Conservation (phyloP, 2,329 filamentous ascomycete species). For the Nemania abortiva region DNA sequence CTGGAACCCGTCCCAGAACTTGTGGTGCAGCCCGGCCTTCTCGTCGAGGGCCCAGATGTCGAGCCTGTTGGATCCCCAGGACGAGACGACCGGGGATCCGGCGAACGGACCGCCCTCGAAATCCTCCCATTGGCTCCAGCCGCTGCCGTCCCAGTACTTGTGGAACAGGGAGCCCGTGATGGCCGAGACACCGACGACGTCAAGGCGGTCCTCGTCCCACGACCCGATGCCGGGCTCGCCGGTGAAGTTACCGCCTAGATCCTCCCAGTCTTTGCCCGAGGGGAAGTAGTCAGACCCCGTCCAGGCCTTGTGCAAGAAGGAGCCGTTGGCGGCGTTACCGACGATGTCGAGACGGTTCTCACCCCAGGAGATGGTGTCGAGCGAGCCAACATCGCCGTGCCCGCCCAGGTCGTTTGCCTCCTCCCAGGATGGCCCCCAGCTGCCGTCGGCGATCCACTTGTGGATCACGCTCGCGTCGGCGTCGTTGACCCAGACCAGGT, state of each 20-base stretch:
- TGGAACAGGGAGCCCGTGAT: conserved; percentile 36
- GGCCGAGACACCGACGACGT: conserved; percentile 35
- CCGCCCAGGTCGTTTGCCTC: conserved; percentile 35
- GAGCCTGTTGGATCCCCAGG: no score
- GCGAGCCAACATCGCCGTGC: conserved; percentile 12
- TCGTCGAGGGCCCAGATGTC: no score
- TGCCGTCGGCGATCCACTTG: conserved; percentile 40
- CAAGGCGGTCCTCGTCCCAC: conserved; percentile 38
- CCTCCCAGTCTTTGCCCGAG: conserved; percentile 18
- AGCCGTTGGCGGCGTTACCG: conserved; percentile 29
- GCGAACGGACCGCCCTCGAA: conserved; percentile 38
- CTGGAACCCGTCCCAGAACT: no score
- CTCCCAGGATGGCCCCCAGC: conserved; percentile 43
- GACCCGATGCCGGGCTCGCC: conserved; percentile 35
- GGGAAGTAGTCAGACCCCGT: conserved; percentile 33
- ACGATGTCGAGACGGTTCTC: conserved; percentile 39
- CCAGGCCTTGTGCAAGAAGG: conserved; percentile 43
- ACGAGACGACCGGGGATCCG: conserved; percentile 36
- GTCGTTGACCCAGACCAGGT: conserved; percentile 36
- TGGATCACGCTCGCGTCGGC: conserved; percentile 33
- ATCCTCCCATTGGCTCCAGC: conserved; percentile 43
- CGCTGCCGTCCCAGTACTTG: conserved; percentile 33
- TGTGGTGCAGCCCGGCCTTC: no score
- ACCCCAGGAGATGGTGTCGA: conserved; percentile 35
- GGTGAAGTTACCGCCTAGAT: conserved; percentile 38